Conservation (phyloP, 2,329 filamentous ascomycete genomes). For the Moelleriella libera region DNA sequence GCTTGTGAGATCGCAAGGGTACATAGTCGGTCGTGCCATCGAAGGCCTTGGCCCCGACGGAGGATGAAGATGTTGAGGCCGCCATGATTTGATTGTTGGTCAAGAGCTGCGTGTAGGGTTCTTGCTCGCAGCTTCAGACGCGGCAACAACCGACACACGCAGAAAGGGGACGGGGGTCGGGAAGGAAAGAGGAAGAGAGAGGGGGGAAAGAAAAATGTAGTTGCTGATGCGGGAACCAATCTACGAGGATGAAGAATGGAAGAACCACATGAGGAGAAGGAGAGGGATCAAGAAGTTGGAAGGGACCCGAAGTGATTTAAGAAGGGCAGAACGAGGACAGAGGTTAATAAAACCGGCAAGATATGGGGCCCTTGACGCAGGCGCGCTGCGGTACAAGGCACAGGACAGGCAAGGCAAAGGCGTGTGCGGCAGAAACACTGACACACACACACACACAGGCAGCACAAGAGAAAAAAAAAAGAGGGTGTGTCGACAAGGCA, state of each 20-base stretch:
- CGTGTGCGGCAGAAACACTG: no score
- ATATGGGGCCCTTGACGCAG: not conserved
- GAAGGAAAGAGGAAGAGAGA: not conserved
- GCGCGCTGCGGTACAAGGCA: not conserved
- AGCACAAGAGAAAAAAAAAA: no score
- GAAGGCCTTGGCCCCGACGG: constrained; percentile 25
- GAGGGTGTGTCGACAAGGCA: constrained; percentile 1
- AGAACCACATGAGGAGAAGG: not conserved
- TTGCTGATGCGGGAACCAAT: not conserved
- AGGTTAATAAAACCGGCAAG: not conserved
- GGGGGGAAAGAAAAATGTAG: not conserved
- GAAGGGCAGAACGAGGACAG: not conserved
- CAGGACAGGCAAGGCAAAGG: no score
- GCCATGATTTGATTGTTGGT: constrained; percentile 2
- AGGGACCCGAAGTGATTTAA: not conserved
- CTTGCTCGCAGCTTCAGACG: no score
- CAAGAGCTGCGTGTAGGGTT: no score
- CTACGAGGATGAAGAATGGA: not conserved
- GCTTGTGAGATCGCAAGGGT: constrained; percentile 29
- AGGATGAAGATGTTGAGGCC: not conserved
- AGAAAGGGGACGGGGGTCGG: no score
- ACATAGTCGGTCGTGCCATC: constrained; percentile 44
- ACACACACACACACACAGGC: no score
- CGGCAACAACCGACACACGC: no score
- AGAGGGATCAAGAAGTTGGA: not conserved